A percentile compares a stretch with the other conserved stretches of the same genome.
Evolutionary conservation across 352 stramenopile genomes (phyloP).

Genomic region (Phytophthora pini): DNA sequence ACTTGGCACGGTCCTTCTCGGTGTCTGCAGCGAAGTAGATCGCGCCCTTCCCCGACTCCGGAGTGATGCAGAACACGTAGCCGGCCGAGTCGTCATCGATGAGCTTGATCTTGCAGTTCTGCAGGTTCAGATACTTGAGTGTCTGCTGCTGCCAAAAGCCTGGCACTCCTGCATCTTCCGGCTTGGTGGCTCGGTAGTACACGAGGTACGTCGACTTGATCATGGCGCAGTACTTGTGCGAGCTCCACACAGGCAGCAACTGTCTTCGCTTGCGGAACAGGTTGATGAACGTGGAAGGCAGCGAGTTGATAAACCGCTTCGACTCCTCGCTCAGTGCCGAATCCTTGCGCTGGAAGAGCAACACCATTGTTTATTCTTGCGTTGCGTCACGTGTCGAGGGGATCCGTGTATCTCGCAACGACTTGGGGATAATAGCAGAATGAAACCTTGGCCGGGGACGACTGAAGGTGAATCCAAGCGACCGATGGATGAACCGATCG

Average conservation of each 20-base stretch:
- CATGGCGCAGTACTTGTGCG: conserved; percentile 86
- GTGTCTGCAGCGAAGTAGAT: conserved; percentile 83
- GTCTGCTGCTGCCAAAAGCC: conserved; percentile 35
- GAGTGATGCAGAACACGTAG: conserved; percentile 80
- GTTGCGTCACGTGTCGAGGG: background rate
- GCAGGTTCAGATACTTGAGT: conserved; percentile 84
- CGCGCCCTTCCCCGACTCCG: conserved; percentile 66
- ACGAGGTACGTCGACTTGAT: conserved; percentile 90
- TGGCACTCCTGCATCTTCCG: conserved; percentile 43
- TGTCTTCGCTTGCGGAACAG: conserved; percentile 87
- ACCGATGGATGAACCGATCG: conserved; percentile 21
- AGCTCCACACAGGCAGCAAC: conserved; percentile 83
- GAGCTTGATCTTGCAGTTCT: conserved; percentile 77
- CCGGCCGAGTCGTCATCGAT: conserved; percentile 82
- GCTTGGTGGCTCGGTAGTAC: conserved; percentile 80
- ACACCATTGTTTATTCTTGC: conserved; percentile 55
- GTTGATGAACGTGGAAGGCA: conserved; percentile 85
- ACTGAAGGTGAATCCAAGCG: conserved; percentile 8
- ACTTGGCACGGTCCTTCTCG: conserved; percentile 88
- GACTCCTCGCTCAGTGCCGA: conserved; percentile 74
- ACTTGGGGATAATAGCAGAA: conserved; percentile 21
- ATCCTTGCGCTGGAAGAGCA: conserved; percentile 84
- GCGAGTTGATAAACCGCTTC: conserved; percentile 85
- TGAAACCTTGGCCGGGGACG: conserved; percentile 14
- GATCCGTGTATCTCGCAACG: conserved; percentile 4